phyloP scores from a whole-genome alignment of 2,329 filamentous ascomycete species.

The Alternaria consortialis region DNA sequence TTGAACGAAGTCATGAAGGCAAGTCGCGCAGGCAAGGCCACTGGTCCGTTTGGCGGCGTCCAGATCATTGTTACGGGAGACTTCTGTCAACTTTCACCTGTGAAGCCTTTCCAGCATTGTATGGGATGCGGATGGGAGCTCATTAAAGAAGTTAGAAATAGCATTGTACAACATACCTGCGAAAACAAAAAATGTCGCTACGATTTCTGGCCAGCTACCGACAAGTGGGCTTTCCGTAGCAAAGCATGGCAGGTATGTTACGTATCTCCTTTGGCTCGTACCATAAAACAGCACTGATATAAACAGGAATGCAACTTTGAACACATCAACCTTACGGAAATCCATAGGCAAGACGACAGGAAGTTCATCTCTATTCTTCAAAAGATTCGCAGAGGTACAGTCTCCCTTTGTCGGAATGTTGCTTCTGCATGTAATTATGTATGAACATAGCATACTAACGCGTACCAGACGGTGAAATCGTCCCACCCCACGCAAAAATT shows the following conservation, averaged over 20 bases:
- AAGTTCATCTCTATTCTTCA: conserved; percentile 65
- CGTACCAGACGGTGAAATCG: conserved; percentile 38
- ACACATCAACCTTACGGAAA: conserved; percentile 62
- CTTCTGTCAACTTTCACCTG: conserved; percentile 61
- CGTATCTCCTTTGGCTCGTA: not conserved
- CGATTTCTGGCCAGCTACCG: conserved; percentile 53
- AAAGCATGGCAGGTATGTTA: conserved; percentile 58
- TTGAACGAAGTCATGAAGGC: conserved; percentile 58
- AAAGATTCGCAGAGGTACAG: conserved; percentile 61
- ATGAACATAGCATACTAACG: conserved; percentile 2
- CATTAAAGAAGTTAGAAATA: conserved; percentile 16
- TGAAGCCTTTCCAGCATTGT: conserved; percentile 65
- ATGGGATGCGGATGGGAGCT: conserved; percentile 57
- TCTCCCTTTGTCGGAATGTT: not conserved
- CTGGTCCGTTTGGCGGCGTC: conserved; percentile 56
- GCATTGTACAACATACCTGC: conserved; percentile 22
- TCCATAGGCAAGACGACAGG: conserved; percentile 66
- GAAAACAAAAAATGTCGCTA: conserved; percentile 40
- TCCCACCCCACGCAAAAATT: conserved; percentile 49
- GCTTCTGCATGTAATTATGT: not conserved
- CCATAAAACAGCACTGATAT: conserved; percentile 6
- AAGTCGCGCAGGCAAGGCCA: conserved; percentile 9
- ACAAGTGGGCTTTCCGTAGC: conserved; percentile 70
- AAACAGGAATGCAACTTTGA: conserved; percentile 59
- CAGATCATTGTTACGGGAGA: conserved; percentile 68